These are phyloP conservation scores for Cercospora citrullina DNA, from an alignment of 2,329 filamentous ascomycete genomes.

Conservation along the genomic window DNA sequence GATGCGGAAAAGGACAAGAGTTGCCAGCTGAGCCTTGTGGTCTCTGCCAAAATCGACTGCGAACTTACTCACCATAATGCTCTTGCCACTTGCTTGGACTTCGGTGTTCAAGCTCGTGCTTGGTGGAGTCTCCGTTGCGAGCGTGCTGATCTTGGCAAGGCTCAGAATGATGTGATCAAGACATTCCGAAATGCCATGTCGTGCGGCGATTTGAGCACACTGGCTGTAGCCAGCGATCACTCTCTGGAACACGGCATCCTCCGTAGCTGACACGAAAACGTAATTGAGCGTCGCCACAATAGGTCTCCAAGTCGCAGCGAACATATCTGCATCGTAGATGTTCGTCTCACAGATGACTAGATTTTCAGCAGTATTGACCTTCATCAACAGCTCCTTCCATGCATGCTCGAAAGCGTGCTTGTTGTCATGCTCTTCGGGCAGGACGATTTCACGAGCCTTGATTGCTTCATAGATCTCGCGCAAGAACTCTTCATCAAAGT, in stretches of 20 bases:
- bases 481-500: constrained; percentile 82
- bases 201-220: constrained; percentile 87
- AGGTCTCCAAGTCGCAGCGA: constrained; percentile 90
- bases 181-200: constrained; percentile 78
- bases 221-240: constrained; percentile 95
- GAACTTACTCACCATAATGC: constrained; percentile 97
- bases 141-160: constrained; percentile 83
- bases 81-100: constrained; percentile 80
- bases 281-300: constrained; percentile 94
- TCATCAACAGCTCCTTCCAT: constrained; percentile 90
- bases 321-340: constrained; percentile 96
- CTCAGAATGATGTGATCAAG: constrained; percentile 92
- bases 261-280: constrained; percentile 97
- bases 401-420: constrained; percentile 95
- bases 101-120: constrained; percentile 93
- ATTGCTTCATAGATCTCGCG: constrained; percentile 89
- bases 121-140: constrained; percentile 72
- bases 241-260: constrained; percentile 90
- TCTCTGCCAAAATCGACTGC: constrained; percentile 94
- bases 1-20: constrained; percentile 91
- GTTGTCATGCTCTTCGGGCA: constrained; percentile 96
- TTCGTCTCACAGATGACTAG: constrained; percentile 84
- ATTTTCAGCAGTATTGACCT: constrained; percentile 73
- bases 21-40: constrained; percentile 89
- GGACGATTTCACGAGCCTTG: constrained; percentile 87